These are phyloP conservation scores for Myotisia sp. DNA, from an alignment of 2,329 filamentous ascomycete genomes.

Conservation along the genomic window DNA sequence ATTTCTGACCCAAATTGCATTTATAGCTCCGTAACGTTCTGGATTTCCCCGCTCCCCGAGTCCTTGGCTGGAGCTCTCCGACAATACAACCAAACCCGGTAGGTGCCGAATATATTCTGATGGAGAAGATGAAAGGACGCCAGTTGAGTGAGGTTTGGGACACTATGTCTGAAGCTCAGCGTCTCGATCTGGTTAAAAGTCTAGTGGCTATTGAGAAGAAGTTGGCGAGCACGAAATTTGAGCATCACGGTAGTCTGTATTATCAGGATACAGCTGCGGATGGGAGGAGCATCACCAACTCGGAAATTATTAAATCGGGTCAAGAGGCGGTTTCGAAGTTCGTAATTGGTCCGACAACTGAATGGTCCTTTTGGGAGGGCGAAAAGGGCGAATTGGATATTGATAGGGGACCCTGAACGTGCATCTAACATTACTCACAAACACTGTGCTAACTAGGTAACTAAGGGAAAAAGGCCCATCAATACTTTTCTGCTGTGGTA, in stretches of 20 bases:
- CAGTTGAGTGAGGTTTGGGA: slow-evolving; percentile 13
- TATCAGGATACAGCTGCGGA: slow-evolving; percentile 9
- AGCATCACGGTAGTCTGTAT: slow-evolving; percentile 13
- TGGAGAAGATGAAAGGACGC: slow-evolving; percentile 13
- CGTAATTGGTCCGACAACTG: too few species aligned
- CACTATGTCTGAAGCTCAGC: slow-evolving; percentile 12
- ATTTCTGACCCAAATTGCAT: not conserved
- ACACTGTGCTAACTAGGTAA: too few species aligned
- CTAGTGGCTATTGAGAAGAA: slow-evolving; percentile 13
- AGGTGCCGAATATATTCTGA: slow-evolving; percentile 15
- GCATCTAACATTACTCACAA: too few species aligned
- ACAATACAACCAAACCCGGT: slow-evolving; percentile 10
- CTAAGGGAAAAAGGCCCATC: too few species aligned
- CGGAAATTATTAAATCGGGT: not conserved
- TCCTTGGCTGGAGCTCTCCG: slow-evolving; percentile 12
- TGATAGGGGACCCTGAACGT: too few species aligned
- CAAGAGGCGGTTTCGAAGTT: too few species aligned
- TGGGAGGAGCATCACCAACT: slow-evolving; percentile 1
- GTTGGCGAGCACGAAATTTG: slow-evolving; percentile 8
- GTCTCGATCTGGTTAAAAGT: slow-evolving; percentile 12
- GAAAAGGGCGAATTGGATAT: too few species aligned
- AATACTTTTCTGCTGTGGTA: too few species aligned
- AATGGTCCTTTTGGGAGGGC: too few species aligned
- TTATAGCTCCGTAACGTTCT: not conserved
- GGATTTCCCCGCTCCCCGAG: slow-evolving; percentile 1